A percentile compares a stretch with the other conserved stretches of the same genome.
Evolutionary conservation across 306 rosid species (phyloP).

Genomic region (Quercus mongolica): DNA sequence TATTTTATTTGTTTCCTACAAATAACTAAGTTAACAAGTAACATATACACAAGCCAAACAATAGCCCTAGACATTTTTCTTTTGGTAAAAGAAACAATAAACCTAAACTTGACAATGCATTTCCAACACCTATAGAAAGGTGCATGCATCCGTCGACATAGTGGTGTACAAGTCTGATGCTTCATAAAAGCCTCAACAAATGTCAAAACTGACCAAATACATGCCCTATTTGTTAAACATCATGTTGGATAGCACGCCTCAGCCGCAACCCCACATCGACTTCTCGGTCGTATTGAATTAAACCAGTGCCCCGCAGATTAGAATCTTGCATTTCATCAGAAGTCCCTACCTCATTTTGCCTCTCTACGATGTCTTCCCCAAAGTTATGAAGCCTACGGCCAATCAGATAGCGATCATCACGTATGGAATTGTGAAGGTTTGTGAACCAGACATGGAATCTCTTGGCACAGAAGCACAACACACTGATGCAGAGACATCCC

Average conservation of each 20-base stretch:
- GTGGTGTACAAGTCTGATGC: slow-evolving; percentile 12
- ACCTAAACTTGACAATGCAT: not conserved
- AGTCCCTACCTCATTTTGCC: slow-evolving; percentile 37
- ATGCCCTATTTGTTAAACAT: not conserved
- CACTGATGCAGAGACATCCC: slow-evolving; percentile 87
- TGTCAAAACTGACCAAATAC: slow-evolving; percentile 5
- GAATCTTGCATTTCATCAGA: slow-evolving; percentile 27
- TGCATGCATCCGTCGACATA: slow-evolving; percentile 4
- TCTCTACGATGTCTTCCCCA: slow-evolving; percentile 52
- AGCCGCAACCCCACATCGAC: slow-evolving; percentile 66
- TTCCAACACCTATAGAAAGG: slow-evolving; percentile 11
- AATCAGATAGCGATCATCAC: slow-evolving; percentile 88
- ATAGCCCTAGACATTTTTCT: not conserved
- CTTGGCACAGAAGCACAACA: slow-evolving; percentile 84
- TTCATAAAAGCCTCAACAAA: slow-evolving; percentile 21
- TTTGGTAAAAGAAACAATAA: not conserved
- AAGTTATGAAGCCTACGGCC: slow-evolving; percentile 96
- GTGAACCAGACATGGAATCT: slow-evolving; percentile 98
- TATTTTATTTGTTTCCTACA: not conserved
- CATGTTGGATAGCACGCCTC: slow-evolving; percentile 52
- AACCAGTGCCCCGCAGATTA: slow-evolving; percentile 26
- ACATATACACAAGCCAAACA: slow-evolving; percentile 11
- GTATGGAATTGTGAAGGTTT: slow-evolving; percentile 96
- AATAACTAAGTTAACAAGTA: slow-evolving; percentile 3
- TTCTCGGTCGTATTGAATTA: slow-evolving; percentile 48